Base-by-base conservation (phyloP, 2,329 filamentous ascomycete genomes). In the Atkinsonella texensis region DNA sequence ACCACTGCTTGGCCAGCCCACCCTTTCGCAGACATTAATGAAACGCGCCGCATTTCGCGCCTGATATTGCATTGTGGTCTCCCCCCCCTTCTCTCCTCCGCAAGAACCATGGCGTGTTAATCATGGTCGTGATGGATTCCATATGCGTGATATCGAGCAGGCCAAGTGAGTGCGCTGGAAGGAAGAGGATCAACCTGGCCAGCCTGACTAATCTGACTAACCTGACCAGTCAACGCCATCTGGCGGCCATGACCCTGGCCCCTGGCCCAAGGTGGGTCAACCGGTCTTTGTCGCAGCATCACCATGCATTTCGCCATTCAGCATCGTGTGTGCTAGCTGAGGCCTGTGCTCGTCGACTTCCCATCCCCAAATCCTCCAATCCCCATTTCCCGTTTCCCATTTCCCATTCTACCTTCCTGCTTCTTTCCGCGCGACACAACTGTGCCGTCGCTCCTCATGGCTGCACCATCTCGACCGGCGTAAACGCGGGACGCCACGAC, bases 381-480 rank as follows among this genome's bases (percentile, higher is more conserved):
- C 20, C n/a, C n/a, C n/a, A n/a, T n/a, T n/a, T 23, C 20, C 20
- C 2, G 20, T 48, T 23, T 35, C 42, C 39, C 35, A 44, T 49
- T 9, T 54, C 47, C 48, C 40, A 48, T 41, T n/a, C 33, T 57
- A 50, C 6, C 18, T 18, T 10, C 10, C 31, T 23, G 11, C 5
- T n/a, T 20, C 13, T 8, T 32, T 10, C 31, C 17, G 49, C 41
- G 38, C 43, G 50, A 47, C 43, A 28, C 48, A 15, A n/a, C 35
- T 39, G 33, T 46, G 39, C 50, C 52, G 47, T 52, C 46, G 40
- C 47, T 49, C 52, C 53, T 51, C 57, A 53, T 53, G 54, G 56
- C 55, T 52, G 61, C 61, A 58, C 59, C 56, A 56, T 55, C 54
- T 54, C 61, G 57, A 63, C 56, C 56, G 57, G 55, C 41, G 50